A percentile compares a stretch with the other conserved stretches of the same genome.
Evolutionary conservation across 2,329 filamentous ascomycete species (phyloP).

Genomic region (Verticillium albo-atrum): DNA sequence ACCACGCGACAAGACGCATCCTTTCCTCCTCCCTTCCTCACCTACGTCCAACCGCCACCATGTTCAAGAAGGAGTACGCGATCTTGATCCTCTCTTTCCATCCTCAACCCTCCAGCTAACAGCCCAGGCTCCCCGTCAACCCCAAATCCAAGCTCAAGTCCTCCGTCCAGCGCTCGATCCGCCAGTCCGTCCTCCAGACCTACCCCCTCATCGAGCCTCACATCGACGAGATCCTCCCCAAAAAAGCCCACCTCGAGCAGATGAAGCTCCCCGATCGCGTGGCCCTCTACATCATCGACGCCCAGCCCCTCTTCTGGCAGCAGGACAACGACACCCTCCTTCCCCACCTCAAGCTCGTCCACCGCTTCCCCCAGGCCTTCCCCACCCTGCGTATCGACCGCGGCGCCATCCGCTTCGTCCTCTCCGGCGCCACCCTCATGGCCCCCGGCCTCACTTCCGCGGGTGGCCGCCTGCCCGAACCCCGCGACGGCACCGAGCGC

Average conservation of each 20-base stretch:
- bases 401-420: slow-evolving; percentile 93
- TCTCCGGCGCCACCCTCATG: slow-evolving; percentile 93
- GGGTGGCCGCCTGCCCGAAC: slow-evolving; percentile 72
- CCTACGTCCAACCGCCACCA: slow-evolving; percentile 36
- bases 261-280: slow-evolving; percentile 92
- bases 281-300: slow-evolving; percentile 79
- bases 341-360: slow-evolving; percentile 84
- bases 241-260: slow-evolving; percentile 85
- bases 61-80: slow-evolving; percentile 91
- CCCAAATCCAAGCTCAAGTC: slow-evolving; percentile 97
- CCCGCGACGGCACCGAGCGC: slow-evolving; percentile 28
- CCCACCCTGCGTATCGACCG: slow-evolving; percentile 85
- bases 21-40: background rate
- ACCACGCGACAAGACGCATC: background rate
- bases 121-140: slow-evolving; percentile 62
- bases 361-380: slow-evolving; percentile 83
- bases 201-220: slow-evolving; percentile 82
- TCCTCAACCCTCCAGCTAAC: slow-evolving; percentile 8
- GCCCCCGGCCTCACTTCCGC: slow-evolving; percentile 83
- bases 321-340: slow-evolving; percentile 70
- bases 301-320: slow-evolving; percentile 86
- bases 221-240: slow-evolving; percentile 92
- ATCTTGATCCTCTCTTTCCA: background rate
- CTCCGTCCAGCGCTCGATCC: slow-evolving; percentile 83
- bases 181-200: slow-evolving; percentile 73